Conservation (phyloP, 1,284 basidiomycete species). For the Naganishia liquefaciens region DNA sequence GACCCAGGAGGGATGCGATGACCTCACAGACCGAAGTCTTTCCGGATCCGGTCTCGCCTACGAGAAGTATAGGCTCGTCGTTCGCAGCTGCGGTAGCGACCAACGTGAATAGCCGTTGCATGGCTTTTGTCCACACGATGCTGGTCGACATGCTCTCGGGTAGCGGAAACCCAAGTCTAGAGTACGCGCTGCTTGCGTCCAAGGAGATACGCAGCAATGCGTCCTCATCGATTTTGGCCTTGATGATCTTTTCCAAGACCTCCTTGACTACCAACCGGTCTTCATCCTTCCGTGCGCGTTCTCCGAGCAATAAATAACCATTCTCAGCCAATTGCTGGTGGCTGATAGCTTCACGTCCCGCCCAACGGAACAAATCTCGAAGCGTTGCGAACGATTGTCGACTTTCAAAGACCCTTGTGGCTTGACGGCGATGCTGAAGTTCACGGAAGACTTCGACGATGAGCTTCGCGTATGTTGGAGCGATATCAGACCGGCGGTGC, state of each 20-base stretch:
- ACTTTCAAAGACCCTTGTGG: conserved; percentile 91
- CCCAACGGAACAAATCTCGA: conserved; percentile 97
- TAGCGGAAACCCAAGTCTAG: conserved; percentile 44
- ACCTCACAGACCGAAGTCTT: conserved; percentile 97
- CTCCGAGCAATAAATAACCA: conserved; percentile 96
- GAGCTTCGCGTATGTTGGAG: conserved; percentile 85
- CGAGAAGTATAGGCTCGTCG: conserved; percentile 94
- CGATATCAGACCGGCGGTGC: conserved; percentile 82
- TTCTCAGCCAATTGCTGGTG: conserved; percentile 94
- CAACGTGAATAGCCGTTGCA: conserved; percentile 85
- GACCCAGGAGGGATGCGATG: conserved; percentile 68
- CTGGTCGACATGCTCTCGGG: conserved; percentile 41
- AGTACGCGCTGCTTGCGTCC: conserved; percentile 51
- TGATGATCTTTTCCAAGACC: conserved; percentile 87
- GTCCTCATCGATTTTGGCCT: conserved; percentile 75
- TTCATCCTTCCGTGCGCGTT: conserved; percentile 79
- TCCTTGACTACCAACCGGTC: conserved; percentile 89
- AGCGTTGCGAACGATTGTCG: conserved; percentile 96
- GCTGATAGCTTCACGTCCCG: conserved; percentile 78
- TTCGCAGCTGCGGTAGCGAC: conserved; percentile 79
- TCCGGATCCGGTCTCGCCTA: conserved; percentile 96
- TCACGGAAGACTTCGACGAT: conserved; percentile 94
- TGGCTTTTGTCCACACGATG: conserved; percentile 88
- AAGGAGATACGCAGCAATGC: conserved; percentile 65
- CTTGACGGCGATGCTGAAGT: conserved; percentile 86